Evolutionary conservation across 768 basidiomycete genomes (phyloP), one percentile per base, ranked within the genome.

Genomic region (Kwoniella europaea): DNA sequence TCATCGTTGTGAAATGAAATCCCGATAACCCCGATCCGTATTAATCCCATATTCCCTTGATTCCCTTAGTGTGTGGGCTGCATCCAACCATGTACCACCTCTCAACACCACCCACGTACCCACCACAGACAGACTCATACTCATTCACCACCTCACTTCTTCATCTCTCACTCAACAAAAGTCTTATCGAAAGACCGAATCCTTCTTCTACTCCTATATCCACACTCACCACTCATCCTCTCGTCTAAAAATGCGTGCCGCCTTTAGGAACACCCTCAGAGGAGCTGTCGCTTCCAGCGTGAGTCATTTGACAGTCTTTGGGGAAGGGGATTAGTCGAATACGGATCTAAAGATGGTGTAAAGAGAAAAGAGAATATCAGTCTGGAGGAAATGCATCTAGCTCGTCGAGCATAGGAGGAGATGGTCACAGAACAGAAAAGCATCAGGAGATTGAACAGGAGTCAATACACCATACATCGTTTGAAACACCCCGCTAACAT

Each of bases 191-290:
- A 67, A 66, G 46, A 55, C 67, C 53, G 54, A 50, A 35, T 55
- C 59, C 63, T 60, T 63, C 55, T 50, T 76, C 71, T 72, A 74
- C 16, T 55, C 65, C 72, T 12, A 57, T 69, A 58, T 70, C 76
- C 44, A 55, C 29, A 60, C 67, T 44, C 52, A 60, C 65, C 82
- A 82, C 76, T 82, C 83, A 70, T 77, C 74, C 70, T 50, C 74
- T 81, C 71, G 72, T 79, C 72, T 79, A 71, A 77, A 78, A 60
- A 67, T 82, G 72, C 72, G 78, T 72, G 69, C 76, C 61, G 79
- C 80, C 41, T 71, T 77, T 55, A 63, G 81, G 61, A 71, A 67
- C 57, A 74, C 76, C 24, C 73, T 71, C 57, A 65, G 81, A 61
- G 71, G 71, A 53, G 76, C 76, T 27, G 76, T 69, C 61, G 74